phyloP scores from a whole-genome alignment of 371 early-diverging fungal genomes.

The Globomyces sp. region DNA sequence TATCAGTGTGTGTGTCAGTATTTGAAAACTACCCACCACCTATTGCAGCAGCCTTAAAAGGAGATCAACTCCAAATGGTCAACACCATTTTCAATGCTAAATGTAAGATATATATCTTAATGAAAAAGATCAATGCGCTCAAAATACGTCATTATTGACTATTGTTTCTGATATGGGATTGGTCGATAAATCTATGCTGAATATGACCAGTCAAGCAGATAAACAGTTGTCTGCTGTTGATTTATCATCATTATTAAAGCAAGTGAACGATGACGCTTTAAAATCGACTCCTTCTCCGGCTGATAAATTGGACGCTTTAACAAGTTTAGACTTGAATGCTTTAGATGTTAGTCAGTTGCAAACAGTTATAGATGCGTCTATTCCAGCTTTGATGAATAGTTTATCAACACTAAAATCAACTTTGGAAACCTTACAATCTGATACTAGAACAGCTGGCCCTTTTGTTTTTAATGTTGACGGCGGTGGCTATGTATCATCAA shows the following conservation, averaged over 20 bases:
- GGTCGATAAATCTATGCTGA: neutral
- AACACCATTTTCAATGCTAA: slow-evolving; percentile 3
- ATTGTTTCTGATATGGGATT: neutral
- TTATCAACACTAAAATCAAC: too few relatives aligned
- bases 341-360: neutral
- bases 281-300: neutral
- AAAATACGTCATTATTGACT: neutral
- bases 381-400: neutral
- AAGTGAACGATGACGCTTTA: neutral
- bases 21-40: neutral
- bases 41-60: neutral
- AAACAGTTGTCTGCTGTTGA: neutral
- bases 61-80: neutral
- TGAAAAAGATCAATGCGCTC: neutral
- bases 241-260: neutral
- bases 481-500: too few relatives aligned
- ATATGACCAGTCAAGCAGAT: slow-evolving; percentile 5
- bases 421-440: too few relatives aligned
- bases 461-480: too few relatives aligned
- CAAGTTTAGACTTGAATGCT: neutral
- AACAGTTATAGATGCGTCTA: neutral
- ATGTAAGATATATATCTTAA: too few relatives aligned
- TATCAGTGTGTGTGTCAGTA: neutral
- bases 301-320: neutral
- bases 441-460: too few relatives aligned